A percentile compares a stretch with the other conserved stretches of the same genome.
Evolutionary conservation across 139 green algal species (phyloP).

Genomic region (Parachlorella kessleri): DNA sequence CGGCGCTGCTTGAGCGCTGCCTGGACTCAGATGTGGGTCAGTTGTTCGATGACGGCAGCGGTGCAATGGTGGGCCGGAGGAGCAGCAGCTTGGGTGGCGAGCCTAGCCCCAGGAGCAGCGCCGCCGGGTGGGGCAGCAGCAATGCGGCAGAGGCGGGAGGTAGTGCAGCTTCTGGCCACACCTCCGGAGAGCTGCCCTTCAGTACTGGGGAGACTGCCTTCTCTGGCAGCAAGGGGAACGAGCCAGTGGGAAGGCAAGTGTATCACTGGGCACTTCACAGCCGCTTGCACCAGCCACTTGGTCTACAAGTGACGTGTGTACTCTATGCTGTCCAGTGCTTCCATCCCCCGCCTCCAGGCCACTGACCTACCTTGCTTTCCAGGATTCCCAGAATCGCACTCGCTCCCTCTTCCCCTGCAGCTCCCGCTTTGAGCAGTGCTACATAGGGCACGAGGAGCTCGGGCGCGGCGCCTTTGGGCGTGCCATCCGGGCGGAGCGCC

Average conservation of each 20-base stretch:
- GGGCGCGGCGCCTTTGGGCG: constrained; percentile 58
- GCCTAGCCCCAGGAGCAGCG: no score
- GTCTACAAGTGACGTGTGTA: not conserved
- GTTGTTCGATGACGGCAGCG: no score
- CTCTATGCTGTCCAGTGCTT: not conserved
- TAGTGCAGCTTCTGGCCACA: not conserved
- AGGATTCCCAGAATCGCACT: no score
- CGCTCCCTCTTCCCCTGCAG: not conserved
- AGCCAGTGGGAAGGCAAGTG: no score
- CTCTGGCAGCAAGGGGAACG: no score
- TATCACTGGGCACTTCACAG: not conserved
- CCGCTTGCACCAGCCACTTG: no score
- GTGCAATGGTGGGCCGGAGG: no score
- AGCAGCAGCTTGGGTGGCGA: no score
- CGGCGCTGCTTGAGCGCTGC: not conserved
- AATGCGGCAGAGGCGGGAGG: not conserved
- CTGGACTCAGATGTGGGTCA: no score
- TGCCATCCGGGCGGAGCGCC: constrained; percentile 34
- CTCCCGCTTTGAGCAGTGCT: not conserved
- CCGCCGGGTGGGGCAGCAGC: no score
- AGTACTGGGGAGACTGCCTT: not conserved
- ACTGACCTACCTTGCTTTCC: no score
- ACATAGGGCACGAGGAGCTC: constrained; percentile 50
- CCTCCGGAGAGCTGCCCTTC: not conserved
- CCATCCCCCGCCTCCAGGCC: not conserved